Base-by-base conservation (phyloP, 192 early-diverging fungal species). In the Pilaira anomala region DNA sequence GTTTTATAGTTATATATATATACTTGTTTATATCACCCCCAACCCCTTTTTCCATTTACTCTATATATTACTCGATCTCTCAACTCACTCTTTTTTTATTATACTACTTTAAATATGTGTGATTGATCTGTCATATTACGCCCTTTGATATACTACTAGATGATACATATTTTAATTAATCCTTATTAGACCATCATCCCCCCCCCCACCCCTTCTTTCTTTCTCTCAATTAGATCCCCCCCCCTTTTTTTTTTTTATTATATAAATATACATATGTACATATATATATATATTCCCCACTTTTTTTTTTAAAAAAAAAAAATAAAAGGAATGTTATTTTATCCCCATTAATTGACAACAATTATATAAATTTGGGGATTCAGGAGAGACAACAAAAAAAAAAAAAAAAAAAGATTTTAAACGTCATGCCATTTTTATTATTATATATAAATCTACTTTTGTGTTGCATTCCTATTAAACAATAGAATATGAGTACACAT, bases 21-120 rank as follows among this genome's bases (percentile, higher is more conserved):
- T 55, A 55, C 30, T 55, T 55, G 30, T 55, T 33, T 55, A 55
- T 45, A 45, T 16, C 5, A 45, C 11, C 13, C 44, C 33, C 33
- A 1, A 9, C 4, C 5, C 11, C 11, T 36, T 33, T 33, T 33
- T 33, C 7, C 7, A 33, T 33, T 4, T 26, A n/a, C n/a, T n/a
- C n/a, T n/a, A n/a, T n/a, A n/a, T n/a, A n/a, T n/a, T n/a, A n/a
- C n/a, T n/a, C n/a, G n/a, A n/a, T n/a, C n/a, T n/a, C n/a, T n/a
- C n/a, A n/a, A n/a, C n/a, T n/a, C n/a, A n/a, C n/a, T n/a, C n/a
- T n/a, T 44, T 46, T 46, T 19, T 46, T 46, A 14, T 48, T 48
- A 3, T 48, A 19, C 13, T 48, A 3, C 13, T 12, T 2, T 12
- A 6, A 16, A 19, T 12, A 5, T 48, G 7, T 21, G 16, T 48